Base-by-base conservation (phyloP, 257 asterid species). In the Echium plantagineum region DNA sequence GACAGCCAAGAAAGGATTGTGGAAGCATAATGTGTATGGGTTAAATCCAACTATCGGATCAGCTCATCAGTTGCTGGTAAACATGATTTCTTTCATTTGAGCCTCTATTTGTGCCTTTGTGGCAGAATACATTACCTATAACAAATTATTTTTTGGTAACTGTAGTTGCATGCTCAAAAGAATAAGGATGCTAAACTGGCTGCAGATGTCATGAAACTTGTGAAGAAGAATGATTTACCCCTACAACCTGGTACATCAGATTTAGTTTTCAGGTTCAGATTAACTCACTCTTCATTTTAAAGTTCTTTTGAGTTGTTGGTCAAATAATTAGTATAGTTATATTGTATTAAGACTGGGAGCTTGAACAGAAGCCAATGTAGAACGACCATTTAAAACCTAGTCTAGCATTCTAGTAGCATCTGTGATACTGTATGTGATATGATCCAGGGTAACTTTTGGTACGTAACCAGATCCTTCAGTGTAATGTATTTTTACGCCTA, bases 171-270 rank as follows among this genome's bases (percentile, higher is more conserved):
- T 66, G 94, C 97, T 70, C 79, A 93, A 58, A 78, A 93, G 71
- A 81, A 80, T 26, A 82, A 76, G 62, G 89, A 93, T 73, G 83
- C 71, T 68, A 77, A 80, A 57, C 90, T 83, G 68, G 77, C 86
- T 95, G 79, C 62, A 55, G 79, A 84, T 67, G 69, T 86, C 61
- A 80, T 93, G 95, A 73, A 74, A 66, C 82, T 83, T 63, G 72
- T 84, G 75, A 75, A 80, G 73, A 83, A 70, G 73, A 93, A 83
- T 72, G 74, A 72, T 48, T 64, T 89, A 66, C 84, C 94, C 59
- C 62, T 89, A 71, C 97, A 84, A 73, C 80, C 96, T 71, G 90
- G 97, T 72, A 84, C 91, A 2, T 95, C 94, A 30, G 97, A 89
- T 71, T 72, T 84, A 70, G 82, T 89, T 61, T 81, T 91, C 73